phyloP scores from a whole-genome alignment of 495 filamentous ascomycete genomes.

The Neurospora sp. region DNA sequence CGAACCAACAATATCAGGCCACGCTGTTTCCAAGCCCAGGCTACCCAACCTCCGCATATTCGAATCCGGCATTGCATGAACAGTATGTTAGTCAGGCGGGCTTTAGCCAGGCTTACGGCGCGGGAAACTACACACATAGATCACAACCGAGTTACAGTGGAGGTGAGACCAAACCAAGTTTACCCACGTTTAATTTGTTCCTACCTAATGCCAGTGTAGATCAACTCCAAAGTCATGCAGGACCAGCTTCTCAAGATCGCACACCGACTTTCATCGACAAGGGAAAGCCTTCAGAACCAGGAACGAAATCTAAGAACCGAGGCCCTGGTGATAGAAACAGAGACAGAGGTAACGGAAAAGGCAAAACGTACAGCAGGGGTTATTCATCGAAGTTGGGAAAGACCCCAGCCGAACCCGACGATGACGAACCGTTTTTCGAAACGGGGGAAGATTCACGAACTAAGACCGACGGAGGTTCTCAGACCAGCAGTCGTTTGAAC shows the following conservation, averaged over 20 bases:
- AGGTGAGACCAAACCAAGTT: background rate
- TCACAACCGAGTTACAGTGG: background rate
- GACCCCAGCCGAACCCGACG: background rate
- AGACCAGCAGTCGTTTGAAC: background rate
- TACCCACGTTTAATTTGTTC: background rate
- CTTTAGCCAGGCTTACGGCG: background rate
- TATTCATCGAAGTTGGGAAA: background rate
- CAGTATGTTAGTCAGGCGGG: background rate
- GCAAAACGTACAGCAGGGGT: background rate
- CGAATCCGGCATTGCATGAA: background rate
- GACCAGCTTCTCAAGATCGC: background rate
- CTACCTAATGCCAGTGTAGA: background rate
- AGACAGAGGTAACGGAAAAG: background rate
- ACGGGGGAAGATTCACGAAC: background rate
- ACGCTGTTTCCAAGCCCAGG: background rate
- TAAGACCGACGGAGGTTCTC: background rate
- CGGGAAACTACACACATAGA: background rate
- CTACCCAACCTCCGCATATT: background rate
- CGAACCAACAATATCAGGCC: background rate
- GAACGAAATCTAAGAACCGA: background rate
- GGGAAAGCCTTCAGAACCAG: background rate
- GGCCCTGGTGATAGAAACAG: background rate
- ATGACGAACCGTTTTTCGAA: background rate
- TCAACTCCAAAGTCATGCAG: background rate
- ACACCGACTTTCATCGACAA: background rate